A percentile compares a stretch with the other conserved stretches of the same genome.
Evolutionary conservation across 805 yeast genomes (phyloP).

Genomic region (Lachancea fermentati): DNA sequence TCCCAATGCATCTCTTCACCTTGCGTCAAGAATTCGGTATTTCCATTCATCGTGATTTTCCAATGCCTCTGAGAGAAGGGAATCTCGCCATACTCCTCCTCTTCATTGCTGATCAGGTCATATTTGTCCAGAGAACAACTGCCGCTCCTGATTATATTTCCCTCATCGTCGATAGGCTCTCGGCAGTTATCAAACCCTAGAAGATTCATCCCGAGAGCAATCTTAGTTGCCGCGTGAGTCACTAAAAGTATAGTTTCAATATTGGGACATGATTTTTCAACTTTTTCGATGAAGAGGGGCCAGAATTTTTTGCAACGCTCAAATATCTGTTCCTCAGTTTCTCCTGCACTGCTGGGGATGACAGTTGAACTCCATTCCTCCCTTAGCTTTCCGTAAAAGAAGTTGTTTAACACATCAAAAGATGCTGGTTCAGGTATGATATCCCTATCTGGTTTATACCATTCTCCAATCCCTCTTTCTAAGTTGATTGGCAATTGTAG

Average conservation of each 20-base stretch:
- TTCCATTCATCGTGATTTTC: conserved; percentile 65
- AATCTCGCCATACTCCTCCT: conserved; percentile 13
- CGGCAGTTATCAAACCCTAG: conserved; percentile 47
- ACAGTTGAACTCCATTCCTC: conserved; percentile 48
- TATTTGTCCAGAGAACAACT: conserved; percentile 79
- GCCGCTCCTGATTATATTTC: conserved; percentile 59
- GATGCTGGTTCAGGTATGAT: conserved; percentile 68
- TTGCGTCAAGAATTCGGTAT: conserved; percentile 56
- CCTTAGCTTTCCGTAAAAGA: conserved; percentile 47
- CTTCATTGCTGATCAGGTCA: conserved; percentile 22
- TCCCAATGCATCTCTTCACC: conserved; percentile 97
- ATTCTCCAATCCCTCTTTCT: conserved; percentile 88
- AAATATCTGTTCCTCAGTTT: conserved; percentile 64
- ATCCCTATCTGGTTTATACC: conserved; percentile 71
- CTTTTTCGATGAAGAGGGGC: conserved; percentile 47
- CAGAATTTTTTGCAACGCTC: conserved; percentile 54
- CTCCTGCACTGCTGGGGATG: conserved; percentile 65
- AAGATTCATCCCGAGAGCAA: conserved; percentile 77
- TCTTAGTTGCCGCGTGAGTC: conserved; percentile 91
- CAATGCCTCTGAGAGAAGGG: conserved; percentile 39
- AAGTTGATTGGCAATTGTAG: conserved; percentile 54
- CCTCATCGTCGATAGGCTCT: conserved; percentile 45
- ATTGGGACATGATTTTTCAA: conserved; percentile 54
- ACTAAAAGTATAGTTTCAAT: conserved; percentile 62
- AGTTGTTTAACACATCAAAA: conserved; percentile 40